Evolutionary conservation across 1,284 basidiomycete species (phyloP).

Genomic region (Thelephora terrestris): DNA sequence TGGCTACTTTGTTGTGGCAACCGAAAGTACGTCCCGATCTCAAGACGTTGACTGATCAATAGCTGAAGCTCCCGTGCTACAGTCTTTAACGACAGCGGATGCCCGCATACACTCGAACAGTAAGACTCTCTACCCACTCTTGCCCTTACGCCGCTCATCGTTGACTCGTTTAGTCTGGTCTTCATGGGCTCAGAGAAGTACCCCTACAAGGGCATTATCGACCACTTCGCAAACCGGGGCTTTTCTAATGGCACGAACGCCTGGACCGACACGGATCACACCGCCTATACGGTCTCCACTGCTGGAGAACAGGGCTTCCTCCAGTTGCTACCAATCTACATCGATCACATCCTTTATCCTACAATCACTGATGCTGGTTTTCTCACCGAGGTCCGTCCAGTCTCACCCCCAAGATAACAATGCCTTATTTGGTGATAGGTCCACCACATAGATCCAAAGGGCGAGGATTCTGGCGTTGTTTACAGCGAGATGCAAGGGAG

Average conservation of each 20-base stretch:
- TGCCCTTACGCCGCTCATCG: conserved; percentile 1
- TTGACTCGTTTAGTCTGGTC: conserved; percentile 54
- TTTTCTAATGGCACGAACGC: conserved; percentile 91
- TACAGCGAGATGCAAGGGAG: conserved; percentile 98
- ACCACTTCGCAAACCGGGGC: conserved; percentile 93
- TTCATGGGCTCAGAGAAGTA: conserved; percentile 94
- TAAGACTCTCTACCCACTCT: conserved; percentile 25
- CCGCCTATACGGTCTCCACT: conserved; percentile 95
- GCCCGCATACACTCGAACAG: conserved; percentile 94
- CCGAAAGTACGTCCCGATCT: conserved; percentile 65
- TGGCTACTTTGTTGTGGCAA: conserved; percentile 87
- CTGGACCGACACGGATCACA: conserved; percentile 81
- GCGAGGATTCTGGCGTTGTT: conserved; percentile 92
- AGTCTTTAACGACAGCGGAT: conserved; percentile 91
- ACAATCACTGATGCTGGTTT: conserved; percentile 90
- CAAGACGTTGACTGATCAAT: neutral
- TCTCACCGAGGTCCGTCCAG: conserved; percentile 69
- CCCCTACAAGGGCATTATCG: conserved; percentile 95
- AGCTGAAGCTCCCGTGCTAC: neutral
- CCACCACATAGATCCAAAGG: conserved; percentile 86
- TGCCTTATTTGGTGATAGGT: conserved; percentile 39
- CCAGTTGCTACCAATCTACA: conserved; percentile 88
- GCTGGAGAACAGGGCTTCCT: conserved; percentile 95
- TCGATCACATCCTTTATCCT: conserved; percentile 97
- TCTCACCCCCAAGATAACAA: neutral